Evolutionary conservation across 2,329 filamentous ascomycete species (phyloP).

Genomic region (Didymella segeticola): DNA sequence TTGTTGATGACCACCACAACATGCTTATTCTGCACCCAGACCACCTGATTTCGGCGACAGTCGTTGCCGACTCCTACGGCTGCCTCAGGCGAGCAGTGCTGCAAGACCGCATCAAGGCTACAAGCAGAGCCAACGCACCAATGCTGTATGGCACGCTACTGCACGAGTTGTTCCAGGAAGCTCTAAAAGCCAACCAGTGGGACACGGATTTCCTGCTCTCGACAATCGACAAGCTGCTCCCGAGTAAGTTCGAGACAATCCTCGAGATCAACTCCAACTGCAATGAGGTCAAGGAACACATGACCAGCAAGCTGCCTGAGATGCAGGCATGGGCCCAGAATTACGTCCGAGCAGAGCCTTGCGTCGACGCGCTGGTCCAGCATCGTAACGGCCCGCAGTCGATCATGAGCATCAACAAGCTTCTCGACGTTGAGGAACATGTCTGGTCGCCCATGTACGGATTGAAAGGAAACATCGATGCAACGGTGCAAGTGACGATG

Average conservation of each 20-base stretch:
- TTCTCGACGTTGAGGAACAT: constrained; percentile 96
- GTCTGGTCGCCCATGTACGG: constrained; percentile 99
- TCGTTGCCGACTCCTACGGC: constrained; percentile 94
- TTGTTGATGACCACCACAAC: constrained; percentile 81
- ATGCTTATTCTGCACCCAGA: constrained; percentile 94
- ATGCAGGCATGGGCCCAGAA: constrained; percentile 81
- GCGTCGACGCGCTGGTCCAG: constrained; percentile 75
- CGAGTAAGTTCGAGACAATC: constrained; percentile 83
- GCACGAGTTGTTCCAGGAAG: constrained; percentile 94
- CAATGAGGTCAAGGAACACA: constrained; percentile 75
- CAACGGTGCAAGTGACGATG: constrained; percentile 88
- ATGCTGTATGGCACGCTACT: constrained; percentile 93
- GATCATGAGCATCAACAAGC: constrained; percentile 86
- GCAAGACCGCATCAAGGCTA: constrained; percentile 93
- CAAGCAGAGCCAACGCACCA: constrained; percentile 77
- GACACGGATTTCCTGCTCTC: constrained; percentile 69
- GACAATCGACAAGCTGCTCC: constrained; percentile 72
- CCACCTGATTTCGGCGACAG: constrained; percentile 91
- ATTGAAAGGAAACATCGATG: constrained; percentile 96
- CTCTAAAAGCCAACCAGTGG: constrained; percentile 84
- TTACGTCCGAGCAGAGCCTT: constrained; percentile 77
- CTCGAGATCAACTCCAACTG: constrained; percentile 84
- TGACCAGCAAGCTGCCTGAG: constrained; percentile 82
- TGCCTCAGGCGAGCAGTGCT: constrained; percentile 91
- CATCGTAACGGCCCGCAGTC: constrained; percentile 79